Percentiles rank a stretch among this genome's conserved stretches.
Conservation (phyloP, 441 rosid species). For the Pelargonium australe region DNA sequence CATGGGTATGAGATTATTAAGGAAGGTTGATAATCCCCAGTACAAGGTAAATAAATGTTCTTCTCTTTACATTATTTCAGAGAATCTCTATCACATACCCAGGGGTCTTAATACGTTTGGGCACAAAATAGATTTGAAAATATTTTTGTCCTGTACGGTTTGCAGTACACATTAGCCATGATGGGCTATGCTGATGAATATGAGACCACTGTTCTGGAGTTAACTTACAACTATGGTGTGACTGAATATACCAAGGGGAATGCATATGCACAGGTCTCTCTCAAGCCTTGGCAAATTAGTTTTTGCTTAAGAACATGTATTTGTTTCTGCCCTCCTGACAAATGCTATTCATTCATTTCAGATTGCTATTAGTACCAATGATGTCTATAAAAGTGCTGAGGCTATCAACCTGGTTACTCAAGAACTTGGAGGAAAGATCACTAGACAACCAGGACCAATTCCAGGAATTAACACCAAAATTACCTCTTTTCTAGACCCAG, state of each 20-base stretch:
- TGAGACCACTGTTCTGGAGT: conserved; percentile 76
- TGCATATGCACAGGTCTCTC: conserved; percentile 80
- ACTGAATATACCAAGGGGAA: conserved; percentile 90
- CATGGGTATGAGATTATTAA: conserved; percentile 74
- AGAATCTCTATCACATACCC: background rate
- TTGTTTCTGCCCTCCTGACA: conserved; percentile 6
- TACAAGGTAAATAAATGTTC: conserved; percentile 54
- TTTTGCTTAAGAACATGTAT: background rate
- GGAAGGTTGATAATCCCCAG: conserved; percentile 65
- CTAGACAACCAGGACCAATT: conserved; percentile 78
- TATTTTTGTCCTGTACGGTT: too few relatives aligned
- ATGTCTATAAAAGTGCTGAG: conserved; percentile 92
- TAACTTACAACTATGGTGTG: conserved; percentile 80
- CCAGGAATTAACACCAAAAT: conserved; percentile 89
- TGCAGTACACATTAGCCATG: conserved; percentile 81
- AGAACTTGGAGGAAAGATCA: conserved; percentile 92
- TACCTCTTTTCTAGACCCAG: conserved; percentile 79
- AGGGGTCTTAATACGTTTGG: background rate
- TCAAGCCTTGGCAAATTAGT: too few relatives aligned
- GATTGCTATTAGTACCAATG: conserved; percentile 84
- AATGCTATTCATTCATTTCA: conserved; percentile 19
- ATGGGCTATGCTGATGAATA: conserved; percentile 84
- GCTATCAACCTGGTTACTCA: conserved; percentile 57
- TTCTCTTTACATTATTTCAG: conserved; percentile 16
- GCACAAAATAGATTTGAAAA: too few relatives aligned